Evolutionary conservation across 495 filamentous ascomycete genomes (phyloP).

Genomic region (Penicillium samsonianum): DNA sequence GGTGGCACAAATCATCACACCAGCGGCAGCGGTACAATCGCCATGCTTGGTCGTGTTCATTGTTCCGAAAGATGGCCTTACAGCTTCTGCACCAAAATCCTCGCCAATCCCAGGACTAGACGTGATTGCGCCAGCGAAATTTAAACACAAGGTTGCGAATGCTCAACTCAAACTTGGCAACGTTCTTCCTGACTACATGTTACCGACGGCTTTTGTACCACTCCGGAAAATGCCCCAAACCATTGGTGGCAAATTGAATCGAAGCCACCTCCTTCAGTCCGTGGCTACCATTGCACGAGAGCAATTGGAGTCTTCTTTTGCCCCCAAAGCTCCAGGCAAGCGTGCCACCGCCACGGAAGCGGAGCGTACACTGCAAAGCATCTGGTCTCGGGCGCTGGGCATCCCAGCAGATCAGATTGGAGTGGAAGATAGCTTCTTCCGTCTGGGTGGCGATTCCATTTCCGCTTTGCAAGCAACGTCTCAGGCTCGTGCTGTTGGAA

Average conservation of each 20-base stretch:
- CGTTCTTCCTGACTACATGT: conserved; percentile 23
- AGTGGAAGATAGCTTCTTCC: conserved; percentile 29
- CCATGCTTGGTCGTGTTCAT: conserved; percentile 2
- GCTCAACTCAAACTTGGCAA: neutral
- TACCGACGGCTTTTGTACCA: conserved; percentile 18
- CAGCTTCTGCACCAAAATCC: too few relatives aligned
- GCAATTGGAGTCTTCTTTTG: neutral
- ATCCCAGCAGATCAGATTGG: conserved; percentile 25
- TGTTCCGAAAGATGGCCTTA: neutral
- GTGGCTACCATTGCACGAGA: neutral
- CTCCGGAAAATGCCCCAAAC: conserved; percentile 17
- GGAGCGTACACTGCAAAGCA: conserved; percentile 30
- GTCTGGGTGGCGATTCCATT: conserved; percentile 37
- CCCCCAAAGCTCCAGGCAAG: conserved; percentile 4
- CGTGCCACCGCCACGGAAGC: conserved; percentile 14
- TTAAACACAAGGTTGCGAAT: neutral
- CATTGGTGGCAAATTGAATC: conserved; percentile 22
- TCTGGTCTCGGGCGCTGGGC: conserved; percentile 37
- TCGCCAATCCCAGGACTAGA: neutral
- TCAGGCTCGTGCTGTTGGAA: conserved; percentile 18
- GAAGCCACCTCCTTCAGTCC: conserved; percentile 13
- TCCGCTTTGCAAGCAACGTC: conserved; percentile 31
- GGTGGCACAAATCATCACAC: conserved; percentile 10
- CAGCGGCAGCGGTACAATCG: neutral
- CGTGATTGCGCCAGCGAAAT: neutral